Evolutionary conservation across 2,329 filamentous ascomycete species (phyloP).

Genomic region (Neopestalotiopsis sp.): DNA sequence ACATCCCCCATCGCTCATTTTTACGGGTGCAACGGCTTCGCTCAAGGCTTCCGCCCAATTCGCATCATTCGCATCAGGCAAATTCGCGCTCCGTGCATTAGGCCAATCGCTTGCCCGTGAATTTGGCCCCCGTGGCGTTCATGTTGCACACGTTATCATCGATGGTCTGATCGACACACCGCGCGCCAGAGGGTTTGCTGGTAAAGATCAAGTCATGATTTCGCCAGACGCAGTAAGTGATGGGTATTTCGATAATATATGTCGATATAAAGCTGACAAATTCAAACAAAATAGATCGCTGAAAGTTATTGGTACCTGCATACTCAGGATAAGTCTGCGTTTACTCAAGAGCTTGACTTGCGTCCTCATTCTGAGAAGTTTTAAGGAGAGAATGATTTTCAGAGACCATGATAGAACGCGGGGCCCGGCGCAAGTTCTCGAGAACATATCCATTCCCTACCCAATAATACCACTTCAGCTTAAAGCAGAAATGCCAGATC

Average conservation of each 20-base stretch:
- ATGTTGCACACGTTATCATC: constrained; percentile 76
- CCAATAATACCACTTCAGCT: too few species aligned
- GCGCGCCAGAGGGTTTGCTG: constrained; percentile 58
- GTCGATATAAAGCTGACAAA: neutral
- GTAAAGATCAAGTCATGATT: constrained; percentile 60
- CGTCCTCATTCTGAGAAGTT: constrained; percentile 71
- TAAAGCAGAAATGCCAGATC: too few species aligned
- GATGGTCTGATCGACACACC: constrained; percentile 80
- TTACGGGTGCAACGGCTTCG: constrained; percentile 79
- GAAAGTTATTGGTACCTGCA: constrained; percentile 79
- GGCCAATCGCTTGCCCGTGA: constrained; percentile 73
- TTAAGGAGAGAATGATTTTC: too few species aligned
- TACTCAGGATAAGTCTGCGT: constrained; percentile 72
- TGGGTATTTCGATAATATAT: too few species aligned
- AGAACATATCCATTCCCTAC: too few species aligned
- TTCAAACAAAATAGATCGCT: constrained; percentile 61
- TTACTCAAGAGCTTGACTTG: constrained; percentile 75
- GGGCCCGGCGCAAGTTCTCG: too few species aligned
- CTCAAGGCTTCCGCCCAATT: constrained; percentile 69
- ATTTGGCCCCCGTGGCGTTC: constrained; percentile 76
- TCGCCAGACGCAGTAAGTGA: constrained; percentile 67
- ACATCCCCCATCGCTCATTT: constrained; percentile 73
- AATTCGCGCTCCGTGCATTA: constrained; percentile 73
- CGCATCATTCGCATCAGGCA: constrained; percentile 70
- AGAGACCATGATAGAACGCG: too few species aligned